These are phyloP conservation scores for Acanthochlamys bracteata DNA, from an alignment of 106 monocot species.

Conservation along the genomic window DNA sequence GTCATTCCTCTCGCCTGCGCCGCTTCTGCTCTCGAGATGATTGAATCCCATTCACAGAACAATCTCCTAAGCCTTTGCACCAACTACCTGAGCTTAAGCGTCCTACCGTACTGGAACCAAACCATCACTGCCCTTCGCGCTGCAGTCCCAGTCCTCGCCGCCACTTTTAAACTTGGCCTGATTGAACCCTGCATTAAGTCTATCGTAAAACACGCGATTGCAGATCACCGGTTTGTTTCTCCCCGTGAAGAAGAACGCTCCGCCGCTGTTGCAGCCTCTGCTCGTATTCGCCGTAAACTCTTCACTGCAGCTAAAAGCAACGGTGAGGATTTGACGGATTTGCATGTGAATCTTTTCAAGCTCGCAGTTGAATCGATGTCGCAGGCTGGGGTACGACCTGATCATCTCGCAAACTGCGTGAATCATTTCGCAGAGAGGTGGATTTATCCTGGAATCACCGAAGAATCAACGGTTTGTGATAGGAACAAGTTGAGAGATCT, in stretches of 20 bases:
- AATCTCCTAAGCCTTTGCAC: constrained; percentile 28
- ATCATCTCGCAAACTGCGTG: constrained; percentile 14
- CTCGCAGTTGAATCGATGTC: constrained; percentile 8
- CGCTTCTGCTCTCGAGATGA: constrained; percentile 30
- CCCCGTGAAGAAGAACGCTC: too few relatives aligned
- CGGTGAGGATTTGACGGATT: constrained; percentile 23
- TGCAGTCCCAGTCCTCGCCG: constrained; percentile 7
- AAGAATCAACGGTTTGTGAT: too few relatives aligned
- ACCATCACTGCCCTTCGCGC: constrained; percentile 22
- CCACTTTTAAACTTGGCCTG: constrained; percentile 18
- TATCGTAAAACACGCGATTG: constrained; percentile 20
- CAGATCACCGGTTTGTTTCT: constrained; percentile 16
- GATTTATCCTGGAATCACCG: not conserved
- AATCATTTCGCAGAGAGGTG: constrained; percentile 7
- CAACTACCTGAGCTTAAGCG: constrained; percentile 13
- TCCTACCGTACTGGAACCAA: constrained; percentile 41
- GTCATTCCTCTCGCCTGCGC: constrained; percentile 23
- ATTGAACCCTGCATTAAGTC: constrained; percentile 18
- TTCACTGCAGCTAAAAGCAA: constrained; percentile 1
- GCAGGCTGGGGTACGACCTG: not conserved
- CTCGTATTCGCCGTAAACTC: not conserved
- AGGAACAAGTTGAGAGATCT: constrained; percentile 18
- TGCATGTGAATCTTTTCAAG: constrained; percentile 15
- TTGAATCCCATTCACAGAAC: constrained; percentile 22
- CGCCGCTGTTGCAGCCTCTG: too few relatives aligned